These are phyloP conservation scores for Scenedesmus sp. DNA, from an alignment of 163 green algal species.

Conservation along the genomic window DNA sequence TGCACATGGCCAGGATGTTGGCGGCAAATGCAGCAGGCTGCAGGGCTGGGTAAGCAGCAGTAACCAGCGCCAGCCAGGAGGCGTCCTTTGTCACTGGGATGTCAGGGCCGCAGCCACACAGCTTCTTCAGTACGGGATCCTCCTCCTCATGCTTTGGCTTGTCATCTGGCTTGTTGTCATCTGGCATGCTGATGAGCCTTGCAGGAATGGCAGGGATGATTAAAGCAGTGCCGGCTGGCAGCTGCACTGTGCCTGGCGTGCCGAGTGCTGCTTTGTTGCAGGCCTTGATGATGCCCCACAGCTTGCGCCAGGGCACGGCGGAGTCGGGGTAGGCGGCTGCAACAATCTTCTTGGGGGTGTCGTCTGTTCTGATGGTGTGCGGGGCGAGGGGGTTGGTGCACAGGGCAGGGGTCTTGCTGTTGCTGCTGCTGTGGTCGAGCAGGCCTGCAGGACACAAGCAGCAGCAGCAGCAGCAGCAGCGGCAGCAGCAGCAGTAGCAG, in stretches of 20 bases:
- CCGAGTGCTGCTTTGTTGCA: background rate
- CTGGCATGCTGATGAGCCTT: background rate
- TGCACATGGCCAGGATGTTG: slow-evolving; percentile 25
- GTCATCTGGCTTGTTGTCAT: background rate
- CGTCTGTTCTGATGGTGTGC: background rate
- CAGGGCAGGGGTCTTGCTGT: background rate
- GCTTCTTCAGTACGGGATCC: background rate
- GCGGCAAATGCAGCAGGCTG: background rate
- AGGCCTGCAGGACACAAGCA: background rate
- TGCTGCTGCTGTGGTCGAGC: background rate
- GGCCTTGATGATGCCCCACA: background rate
- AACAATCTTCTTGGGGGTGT: background rate
- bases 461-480: background rate
- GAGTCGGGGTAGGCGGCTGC: background rate
- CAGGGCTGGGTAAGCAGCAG: background rate
- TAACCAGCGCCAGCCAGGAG: background rate
- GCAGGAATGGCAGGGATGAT: background rate
- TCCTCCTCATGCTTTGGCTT: background rate
- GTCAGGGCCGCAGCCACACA: slow-evolving; percentile 8
- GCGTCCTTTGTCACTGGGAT: background rate
- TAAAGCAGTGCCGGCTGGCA: background rate
- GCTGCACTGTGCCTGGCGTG: background rate
- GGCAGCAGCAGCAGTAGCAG: too few species aligned
- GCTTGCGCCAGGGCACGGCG: background rate
- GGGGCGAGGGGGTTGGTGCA: background rate